phyloP scores from a whole-genome alignment of 768 basidiomycete species.

The Macrolepiota fuliginosa region DNA sequence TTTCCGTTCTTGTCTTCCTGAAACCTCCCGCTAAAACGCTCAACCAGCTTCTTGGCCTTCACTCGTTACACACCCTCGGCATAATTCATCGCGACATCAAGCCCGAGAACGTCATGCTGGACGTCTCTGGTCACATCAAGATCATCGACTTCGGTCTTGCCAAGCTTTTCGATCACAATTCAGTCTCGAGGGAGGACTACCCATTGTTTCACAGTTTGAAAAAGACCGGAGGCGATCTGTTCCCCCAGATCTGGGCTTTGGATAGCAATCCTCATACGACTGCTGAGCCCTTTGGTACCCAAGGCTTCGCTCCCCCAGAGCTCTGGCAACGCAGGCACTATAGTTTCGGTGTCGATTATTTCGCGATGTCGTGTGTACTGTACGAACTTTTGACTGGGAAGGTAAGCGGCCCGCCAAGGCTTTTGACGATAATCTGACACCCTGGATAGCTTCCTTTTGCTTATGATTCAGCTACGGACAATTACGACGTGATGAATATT shows the following conservation, averaged over 20 bases:
- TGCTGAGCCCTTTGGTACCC: conserved; percentile 3
- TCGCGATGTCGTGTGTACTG: conserved; percentile 8
- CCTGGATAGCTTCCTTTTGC: conserved; percentile 1
- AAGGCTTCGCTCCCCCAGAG: conserved; percentile 6
- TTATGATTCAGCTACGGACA: background rate
- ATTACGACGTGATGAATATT: conserved; percentile 1
- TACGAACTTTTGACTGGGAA: conserved; percentile 8
- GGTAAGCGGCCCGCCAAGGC: background rate
- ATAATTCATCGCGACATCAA: conserved; percentile 19
- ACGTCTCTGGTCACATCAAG: conserved; percentile 10
- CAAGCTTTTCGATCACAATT: conserved; percentile 3
- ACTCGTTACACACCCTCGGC: conserved; percentile 16
- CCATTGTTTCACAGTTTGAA: conserved; percentile 9
- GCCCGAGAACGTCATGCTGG: conserved; percentile 15
- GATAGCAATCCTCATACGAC: conserved; percentile 10
- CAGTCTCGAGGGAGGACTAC: conserved; percentile 6
- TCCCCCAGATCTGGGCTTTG: conserved; percentile 11
- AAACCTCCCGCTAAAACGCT: background rate
- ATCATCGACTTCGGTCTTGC: conserved; percentile 16
- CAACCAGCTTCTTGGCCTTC: conserved; percentile 12
- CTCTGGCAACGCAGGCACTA: conserved; percentile 7
- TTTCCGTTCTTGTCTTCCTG: background rate
- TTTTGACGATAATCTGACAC: background rate
- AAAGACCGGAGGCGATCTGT: conserved; percentile 6
- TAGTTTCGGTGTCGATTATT: conserved; percentile 10